Conservation (phyloP, 2,329 filamentous ascomycete genomes). For the Cercospora sp. region DNA sequence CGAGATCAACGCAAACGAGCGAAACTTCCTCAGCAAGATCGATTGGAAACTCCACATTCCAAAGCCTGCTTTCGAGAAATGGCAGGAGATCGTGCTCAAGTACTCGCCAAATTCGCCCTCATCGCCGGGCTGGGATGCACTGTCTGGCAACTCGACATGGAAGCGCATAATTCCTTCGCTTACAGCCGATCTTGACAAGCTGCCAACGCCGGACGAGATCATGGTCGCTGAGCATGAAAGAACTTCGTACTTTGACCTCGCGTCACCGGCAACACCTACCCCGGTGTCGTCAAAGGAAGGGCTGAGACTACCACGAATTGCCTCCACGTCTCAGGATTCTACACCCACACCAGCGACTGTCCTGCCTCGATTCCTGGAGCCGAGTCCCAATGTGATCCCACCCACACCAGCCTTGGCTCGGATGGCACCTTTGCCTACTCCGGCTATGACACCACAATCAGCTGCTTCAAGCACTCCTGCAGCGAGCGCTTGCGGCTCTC, state of each 20-base stretch:
- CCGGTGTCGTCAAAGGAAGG: conserved; percentile 19
- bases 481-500: conserved; percentile 55
- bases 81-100: conserved; percentile 88
- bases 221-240: conserved; percentile 10
- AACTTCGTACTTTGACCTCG: conserved; percentile 16
- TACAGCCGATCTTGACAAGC: conserved; percentile 57
- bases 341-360: conserved; percentile 46
- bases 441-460: conserved; percentile 60
- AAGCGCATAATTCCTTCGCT: conserved; percentile 55
- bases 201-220: conserved; percentile 28
- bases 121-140: conserved; percentile 28
- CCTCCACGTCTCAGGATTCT: conserved; percentile 43
- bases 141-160: conserved; percentile 38
- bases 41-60: conserved; percentile 95
- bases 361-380: conserved; percentile 52
- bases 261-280: conserved; percentile 31
- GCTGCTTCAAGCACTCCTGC: conserved; percentile 59
- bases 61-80: conserved; percentile 82
- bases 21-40: conserved; percentile 84
- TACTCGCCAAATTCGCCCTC: conserved; percentile 63
- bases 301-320: conserved; percentile 23
- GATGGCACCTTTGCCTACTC: conserved; percentile 60
- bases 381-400: conserved; percentile 50
- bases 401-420: conserved; percentile 57
- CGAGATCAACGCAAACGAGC: conserved; percentile 97